Evolutionary conservation across 2,329 filamentous ascomycete species (phyloP).

Genomic region (Cladosporium cucumerinum): DNA sequence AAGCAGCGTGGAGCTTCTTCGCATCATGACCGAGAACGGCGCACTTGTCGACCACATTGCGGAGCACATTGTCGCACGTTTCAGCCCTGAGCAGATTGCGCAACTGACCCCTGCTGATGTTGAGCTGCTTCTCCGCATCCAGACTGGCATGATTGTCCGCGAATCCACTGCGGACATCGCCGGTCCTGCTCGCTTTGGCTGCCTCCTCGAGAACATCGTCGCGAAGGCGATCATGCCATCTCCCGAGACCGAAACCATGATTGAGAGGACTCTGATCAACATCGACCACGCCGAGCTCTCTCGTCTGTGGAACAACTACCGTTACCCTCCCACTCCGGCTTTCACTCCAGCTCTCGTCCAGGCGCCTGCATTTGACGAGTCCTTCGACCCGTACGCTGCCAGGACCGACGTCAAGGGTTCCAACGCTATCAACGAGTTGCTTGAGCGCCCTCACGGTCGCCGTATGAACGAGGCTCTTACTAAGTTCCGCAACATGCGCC

Average conservation of each 20-base stretch:
- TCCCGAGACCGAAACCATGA: conserved; percentile 52
- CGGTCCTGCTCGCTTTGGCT: conserved; percentile 58
- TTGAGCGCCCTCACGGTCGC: conserved; percentile 75
- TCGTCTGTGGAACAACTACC: conserved; percentile 58
- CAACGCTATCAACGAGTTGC: conserved; percentile 80
- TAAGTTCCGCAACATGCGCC: conserved; percentile 89
- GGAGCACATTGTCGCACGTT: conserved; percentile 58
- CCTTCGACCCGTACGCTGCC: conserved; percentile 84
- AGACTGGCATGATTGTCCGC: conserved; percentile 49
- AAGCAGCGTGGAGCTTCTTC: conserved; percentile 57
- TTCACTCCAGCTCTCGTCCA: conserved; percentile 52
- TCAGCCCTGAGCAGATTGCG: conserved; percentile 58
- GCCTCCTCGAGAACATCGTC: conserved; percentile 58
- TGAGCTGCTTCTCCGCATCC: conserved; percentile 59
- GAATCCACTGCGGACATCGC: conserved; percentile 53
- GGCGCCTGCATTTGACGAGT: conserved; percentile 68
- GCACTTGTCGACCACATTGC: conserved; percentile 58
- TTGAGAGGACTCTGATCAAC: conserved; percentile 57
- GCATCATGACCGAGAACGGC: conserved; percentile 64
- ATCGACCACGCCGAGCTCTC: conserved; percentile 49
- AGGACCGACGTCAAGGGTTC: conserved; percentile 93
- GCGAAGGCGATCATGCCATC: conserved; percentile 53
- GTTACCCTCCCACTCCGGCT: conserved; percentile 44
- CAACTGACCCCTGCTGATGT: conserved; percentile 54
- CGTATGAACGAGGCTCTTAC: conserved; percentile 71